A percentile compares a stretch with the other conserved stretches of the same genome.
These are phyloP conservation scores for Ichthyophonus hoferi DNA, from an alignment of 208 protist genomes.

Conservation along the genomic window DNA sequence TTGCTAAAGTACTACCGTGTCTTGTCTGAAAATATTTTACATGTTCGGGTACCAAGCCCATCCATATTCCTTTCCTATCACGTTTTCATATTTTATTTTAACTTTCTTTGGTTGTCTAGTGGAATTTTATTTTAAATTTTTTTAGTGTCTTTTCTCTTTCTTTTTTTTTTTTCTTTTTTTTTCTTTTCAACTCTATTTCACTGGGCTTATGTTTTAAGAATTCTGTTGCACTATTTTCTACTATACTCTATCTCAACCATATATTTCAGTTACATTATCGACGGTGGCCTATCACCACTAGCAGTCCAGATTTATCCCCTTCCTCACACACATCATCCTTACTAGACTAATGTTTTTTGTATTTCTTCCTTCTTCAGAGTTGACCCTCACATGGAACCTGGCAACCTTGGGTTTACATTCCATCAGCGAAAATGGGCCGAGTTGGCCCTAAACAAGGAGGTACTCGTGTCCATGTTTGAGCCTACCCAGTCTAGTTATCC, in stretches of 20 bases:
- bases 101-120: background rate
- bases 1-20: background rate
- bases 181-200: no score
- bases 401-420: slow-evolving; percentile 8
- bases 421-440: slow-evolving; percentile 32
- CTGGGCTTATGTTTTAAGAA: no score
- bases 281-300: no score
- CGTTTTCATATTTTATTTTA: background rate
- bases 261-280: no score
- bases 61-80: background rate
- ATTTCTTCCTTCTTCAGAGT: no score
- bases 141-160: no score
- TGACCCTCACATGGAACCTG: background rate
- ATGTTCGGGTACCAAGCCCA: background rate
- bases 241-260: no score
- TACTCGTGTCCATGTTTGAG: background rate
- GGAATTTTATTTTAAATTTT: background rate
- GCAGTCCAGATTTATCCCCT: no score
- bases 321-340: no score
- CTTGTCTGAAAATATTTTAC: background rate
- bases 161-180: no score
- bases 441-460: background rate
- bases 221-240: no score
- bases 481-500: background rate
- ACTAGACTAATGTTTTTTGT: no score